Evolutionary conservation across 2,329 filamentous ascomycete genomes (phyloP).

Genomic region (Cytospora piceicola): DNA sequence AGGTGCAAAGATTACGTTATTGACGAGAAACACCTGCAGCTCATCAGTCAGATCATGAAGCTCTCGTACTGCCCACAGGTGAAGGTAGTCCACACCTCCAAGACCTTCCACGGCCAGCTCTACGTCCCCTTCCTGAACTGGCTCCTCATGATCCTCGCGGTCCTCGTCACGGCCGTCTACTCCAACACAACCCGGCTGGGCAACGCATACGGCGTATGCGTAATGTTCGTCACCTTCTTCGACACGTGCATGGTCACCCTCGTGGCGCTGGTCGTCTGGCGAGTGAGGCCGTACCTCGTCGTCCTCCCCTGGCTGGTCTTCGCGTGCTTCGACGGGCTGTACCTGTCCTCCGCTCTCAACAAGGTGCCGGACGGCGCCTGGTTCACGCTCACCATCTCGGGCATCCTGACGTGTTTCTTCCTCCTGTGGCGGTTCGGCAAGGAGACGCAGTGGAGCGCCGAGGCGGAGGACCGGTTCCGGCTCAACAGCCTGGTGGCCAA

Average conservation of each 20-base stretch:
- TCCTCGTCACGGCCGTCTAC: conserved; percentile 72
- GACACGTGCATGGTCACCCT: conserved; percentile 73
- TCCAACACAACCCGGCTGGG: conserved; percentile 70
- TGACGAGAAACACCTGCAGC: conserved; percentile 24
- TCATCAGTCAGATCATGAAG: conserved; percentile 71
- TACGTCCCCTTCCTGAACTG: conserved; percentile 78
- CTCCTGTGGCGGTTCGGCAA: conserved; percentile 80
- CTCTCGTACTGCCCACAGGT: conserved; percentile 73
- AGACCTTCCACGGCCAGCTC: conserved; percentile 70
- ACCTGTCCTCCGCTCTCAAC: conserved; percentile 67
- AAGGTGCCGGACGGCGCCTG: conserved; percentile 77
- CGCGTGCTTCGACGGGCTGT: conserved; percentile 66
- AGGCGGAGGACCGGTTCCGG: conserved; percentile 62
- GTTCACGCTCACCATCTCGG: conserved; percentile 71
- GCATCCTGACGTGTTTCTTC: conserved; percentile 65
- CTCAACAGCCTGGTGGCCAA: conserved; percentile 44
- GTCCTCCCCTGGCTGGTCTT: conserved; percentile 64
- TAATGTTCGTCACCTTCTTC: conserved; percentile 78
- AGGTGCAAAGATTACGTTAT: background rate
- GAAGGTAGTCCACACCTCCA: conserved; percentile 71
- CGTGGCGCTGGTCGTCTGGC: conserved; percentile 73
- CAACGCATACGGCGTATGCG: conserved; percentile 75
- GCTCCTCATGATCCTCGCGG: conserved; percentile 73
- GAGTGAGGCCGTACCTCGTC: conserved; percentile 61
- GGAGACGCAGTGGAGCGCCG: conserved; percentile 72